Base-by-base conservation (phyloP, 257 asterid genomes). In the Nicotiana tabacum region DNA sequence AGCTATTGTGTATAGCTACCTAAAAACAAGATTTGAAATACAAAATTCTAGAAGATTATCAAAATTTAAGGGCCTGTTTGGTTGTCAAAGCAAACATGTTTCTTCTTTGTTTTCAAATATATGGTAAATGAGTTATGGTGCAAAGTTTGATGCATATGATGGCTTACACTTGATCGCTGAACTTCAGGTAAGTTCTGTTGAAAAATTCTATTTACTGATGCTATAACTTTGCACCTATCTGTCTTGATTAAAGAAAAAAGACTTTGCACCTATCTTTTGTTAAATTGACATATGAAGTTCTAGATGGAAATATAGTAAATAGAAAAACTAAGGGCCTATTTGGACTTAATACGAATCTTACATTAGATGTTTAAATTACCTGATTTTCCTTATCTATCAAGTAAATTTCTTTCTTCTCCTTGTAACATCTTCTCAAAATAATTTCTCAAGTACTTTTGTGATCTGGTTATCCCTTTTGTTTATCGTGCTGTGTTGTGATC, bases 161-260 rank as follows among this genome's bases (percentile, higher is more conserved):
- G 98, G 85, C 88, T 88, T 94, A 94, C 97, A 95, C 98, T 94
- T 95, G 97, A 95, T 94, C 96, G 61, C 97, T 86, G 97, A 95
- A 94, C 95, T 90, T 86, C 96, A 92, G 97, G 94, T 90, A 92
- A 92, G 98, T 93, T 81, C 84, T 91, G 96, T 92, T 56, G 95
- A 93, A 78, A 85, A 89, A 64, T 81, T 43, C 48, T 8, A 8
- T 43, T 7, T 43, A 43, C 48, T 43, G 48, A 43, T 43, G 48
- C 48, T 43, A 43, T 8, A 43, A 43, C 48, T 43, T 43, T 43
- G 48, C 48, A 43, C 48, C 48, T 43, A 7, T 43, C 48, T 43
- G 48, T 43, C 2, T 39, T 39, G 48, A 39, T 39, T 39, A 7
- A 39, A 39, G 48, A 39, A 39, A 39, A 6, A 39, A 1, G 10